Conservation (phyloP, 768 basidiomycete species). For the Suillus sp. region DNA sequence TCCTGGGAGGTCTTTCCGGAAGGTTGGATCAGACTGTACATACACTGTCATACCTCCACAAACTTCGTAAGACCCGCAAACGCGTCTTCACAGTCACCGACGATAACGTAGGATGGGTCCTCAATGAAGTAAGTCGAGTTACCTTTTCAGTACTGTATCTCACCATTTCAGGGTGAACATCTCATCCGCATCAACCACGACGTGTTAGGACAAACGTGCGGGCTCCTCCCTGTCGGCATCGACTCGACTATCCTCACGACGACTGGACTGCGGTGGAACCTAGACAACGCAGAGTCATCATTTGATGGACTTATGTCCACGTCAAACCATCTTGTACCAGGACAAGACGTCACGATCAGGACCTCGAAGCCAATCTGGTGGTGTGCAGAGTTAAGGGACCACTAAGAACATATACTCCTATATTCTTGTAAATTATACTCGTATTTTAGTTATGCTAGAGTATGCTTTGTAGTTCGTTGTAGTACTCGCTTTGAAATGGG, state of each 20-base stretch:
- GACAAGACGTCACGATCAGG: constrained; percentile 67
- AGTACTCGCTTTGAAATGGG: neutral
- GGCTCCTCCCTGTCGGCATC: constrained; percentile 90
- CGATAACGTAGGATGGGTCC: constrained; percentile 89
- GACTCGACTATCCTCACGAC: constrained; percentile 79
- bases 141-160: neutral
- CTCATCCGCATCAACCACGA: constrained; percentile 71
- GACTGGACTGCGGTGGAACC: constrained; percentile 85
- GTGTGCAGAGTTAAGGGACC: constrained; percentile 68
- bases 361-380: constrained; percentile 89
- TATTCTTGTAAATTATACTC: neutral
- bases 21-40: constrained; percentile 95
- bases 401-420: neutral
- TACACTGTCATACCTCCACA: constrained; percentile 82
- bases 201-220: constrained; percentile 85
- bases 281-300: constrained; percentile 67
- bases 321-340: constrained; percentile 85
- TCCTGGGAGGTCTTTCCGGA: constrained; percentile 89
- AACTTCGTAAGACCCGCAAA: constrained; percentile 61
- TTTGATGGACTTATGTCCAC: constrained; percentile 89
- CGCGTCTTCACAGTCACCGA: constrained; percentile 82
- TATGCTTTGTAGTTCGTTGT: neutral
- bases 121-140: constrained; percentile 60
- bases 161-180: constrained; percentile 71
- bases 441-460: neutral